phyloP scores from a whole-genome alignment of 2,329 filamentous ascomycete species.

The Diaporthe citri region DNA sequence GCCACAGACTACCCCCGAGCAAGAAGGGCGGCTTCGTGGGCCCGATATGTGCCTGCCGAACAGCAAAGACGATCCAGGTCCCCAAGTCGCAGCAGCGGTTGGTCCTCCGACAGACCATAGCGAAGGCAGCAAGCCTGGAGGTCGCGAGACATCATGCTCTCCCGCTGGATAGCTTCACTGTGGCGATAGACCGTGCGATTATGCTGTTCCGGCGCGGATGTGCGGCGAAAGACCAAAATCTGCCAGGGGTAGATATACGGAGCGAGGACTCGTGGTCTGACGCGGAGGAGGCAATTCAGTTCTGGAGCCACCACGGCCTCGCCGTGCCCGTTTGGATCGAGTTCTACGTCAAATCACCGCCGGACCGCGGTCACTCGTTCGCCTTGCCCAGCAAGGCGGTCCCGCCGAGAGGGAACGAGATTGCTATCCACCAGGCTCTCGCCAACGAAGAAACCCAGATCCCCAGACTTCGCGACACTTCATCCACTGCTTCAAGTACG shows the following conservation, averaged over 20 bases:
- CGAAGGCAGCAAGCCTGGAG: constrained; percentile 14
- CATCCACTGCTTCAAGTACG: not conserved
- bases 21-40: constrained; percentile 10
- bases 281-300: constrained; percentile 11
- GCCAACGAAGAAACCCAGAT: constrained; percentile 20
- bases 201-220: constrained; percentile 2
- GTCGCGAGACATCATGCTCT: not conserved
- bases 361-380: not conserved
- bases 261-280: constrained; percentile 11
- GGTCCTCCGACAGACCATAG: constrained; percentile 10
- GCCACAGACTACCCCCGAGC: constrained; percentile 19
- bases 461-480: not conserved
- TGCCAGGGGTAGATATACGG: constrained; percentile 10
- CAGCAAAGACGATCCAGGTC: not conserved
- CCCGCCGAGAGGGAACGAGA: constrained; percentile 9
- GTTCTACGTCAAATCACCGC: constrained; percentile 12
- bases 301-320: constrained; percentile 9
- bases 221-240: constrained; percentile 8
- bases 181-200: constrained; percentile 4
- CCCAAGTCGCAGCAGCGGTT: constrained; percentile 2
- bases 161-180: constrained; percentile 7
- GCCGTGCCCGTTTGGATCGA: constrained; percentile 18
- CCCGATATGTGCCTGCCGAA: constrained; percentile 12
- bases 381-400: not conserved
- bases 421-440: constrained; percentile 18